These are phyloP conservation scores for Eutrema heterophyllum DNA, from an alignment of 345 rosid genomes.

Conservation along the genomic window DNA sequence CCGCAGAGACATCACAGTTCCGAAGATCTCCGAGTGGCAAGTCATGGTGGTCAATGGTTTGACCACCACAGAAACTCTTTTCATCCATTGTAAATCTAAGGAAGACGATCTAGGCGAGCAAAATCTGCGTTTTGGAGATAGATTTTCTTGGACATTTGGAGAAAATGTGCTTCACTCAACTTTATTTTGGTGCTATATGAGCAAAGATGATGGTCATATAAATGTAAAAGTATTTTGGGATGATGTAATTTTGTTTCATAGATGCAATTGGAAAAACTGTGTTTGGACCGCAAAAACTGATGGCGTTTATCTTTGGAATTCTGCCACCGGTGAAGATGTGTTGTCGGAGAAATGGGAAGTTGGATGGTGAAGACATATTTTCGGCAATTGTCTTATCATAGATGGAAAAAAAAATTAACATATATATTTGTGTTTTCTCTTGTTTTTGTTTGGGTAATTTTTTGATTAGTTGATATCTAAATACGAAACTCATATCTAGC, in stretches of 20 bases:
- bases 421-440: not conserved
- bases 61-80: not conserved
- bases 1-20: conserved; percentile 2
- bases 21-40: conserved; percentile 20
- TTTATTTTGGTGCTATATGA: conserved; percentile 37
- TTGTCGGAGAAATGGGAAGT: conserved; percentile 16
- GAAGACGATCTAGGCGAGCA: conserved; percentile 35
- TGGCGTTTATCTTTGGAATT: conserved; percentile 35
- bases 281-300: conserved; percentile 35
- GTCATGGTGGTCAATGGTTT: conserved; percentile 24
- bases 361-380: conserved; percentile 15
- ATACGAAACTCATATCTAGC: too few relatives aligned
- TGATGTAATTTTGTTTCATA: conserved; percentile 22
- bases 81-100: conserved; percentile 35
- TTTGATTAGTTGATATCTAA: too few relatives aligned
- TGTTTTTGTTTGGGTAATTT: not conserved
- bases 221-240: conserved; percentile 32
- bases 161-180: conserved; percentile 22
- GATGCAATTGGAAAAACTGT: conserved; percentile 33
- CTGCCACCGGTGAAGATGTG: not conserved
- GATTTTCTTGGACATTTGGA: conserved; percentile 27
- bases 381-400: not conserved
- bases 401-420: too few relatives aligned
- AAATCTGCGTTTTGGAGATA: not conserved
- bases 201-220: conserved; percentile 19